Evolutionary conservation across 345 rosid genomes (phyloP).

Genomic region (Bruguiera sexangula): DNA sequence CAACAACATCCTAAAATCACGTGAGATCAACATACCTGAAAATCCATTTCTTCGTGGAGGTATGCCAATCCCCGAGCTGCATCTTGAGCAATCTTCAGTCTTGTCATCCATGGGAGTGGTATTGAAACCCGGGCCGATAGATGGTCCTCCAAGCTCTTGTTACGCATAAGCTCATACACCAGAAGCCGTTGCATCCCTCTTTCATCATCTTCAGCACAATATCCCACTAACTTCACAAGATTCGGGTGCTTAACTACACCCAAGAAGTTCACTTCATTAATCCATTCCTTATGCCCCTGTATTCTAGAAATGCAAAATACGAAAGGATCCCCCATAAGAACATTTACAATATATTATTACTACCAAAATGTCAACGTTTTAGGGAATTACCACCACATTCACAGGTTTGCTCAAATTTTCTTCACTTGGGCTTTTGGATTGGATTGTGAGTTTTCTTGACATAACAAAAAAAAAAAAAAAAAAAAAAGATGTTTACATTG

Average conservation of each 20-base stretch:
- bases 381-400: too few relatives aligned
- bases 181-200: slow-evolving; percentile 89
- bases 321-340: too few relatives aligned
- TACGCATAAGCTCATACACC: slow-evolving; percentile 82
- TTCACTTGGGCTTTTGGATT: too few relatives aligned
- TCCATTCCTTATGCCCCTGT: slow-evolving; percentile 99
- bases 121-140: slow-evolving; percentile 48
- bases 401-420: too few relatives aligned
- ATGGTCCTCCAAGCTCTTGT: slow-evolving; percentile 92
- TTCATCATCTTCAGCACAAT: slow-evolving; percentile 89
- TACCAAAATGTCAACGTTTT: too few relatives aligned
- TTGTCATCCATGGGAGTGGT: slow-evolving; percentile 63
- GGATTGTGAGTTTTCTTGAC: too few relatives aligned
- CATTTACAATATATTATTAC: too few relatives aligned
- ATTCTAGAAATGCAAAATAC: background rate
- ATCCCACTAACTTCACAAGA: slow-evolving; percentile 84
- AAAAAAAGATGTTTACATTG: too few relatives aligned
- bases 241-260: slow-evolving; percentile 93
- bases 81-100: slow-evolving; percentile 77
- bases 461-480: too few relatives aligned
- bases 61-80: slow-evolving; percentile 95
- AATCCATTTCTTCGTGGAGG: slow-evolving; percentile 94
- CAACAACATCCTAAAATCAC: too few relatives aligned
- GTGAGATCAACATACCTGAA: slow-evolving; percentile 44
- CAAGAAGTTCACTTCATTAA: slow-evolving; percentile 85